Evolutionary conservation across 2,329 filamentous ascomycete species (phyloP).

Genomic region (Fusarium albosuccineum): DNA sequence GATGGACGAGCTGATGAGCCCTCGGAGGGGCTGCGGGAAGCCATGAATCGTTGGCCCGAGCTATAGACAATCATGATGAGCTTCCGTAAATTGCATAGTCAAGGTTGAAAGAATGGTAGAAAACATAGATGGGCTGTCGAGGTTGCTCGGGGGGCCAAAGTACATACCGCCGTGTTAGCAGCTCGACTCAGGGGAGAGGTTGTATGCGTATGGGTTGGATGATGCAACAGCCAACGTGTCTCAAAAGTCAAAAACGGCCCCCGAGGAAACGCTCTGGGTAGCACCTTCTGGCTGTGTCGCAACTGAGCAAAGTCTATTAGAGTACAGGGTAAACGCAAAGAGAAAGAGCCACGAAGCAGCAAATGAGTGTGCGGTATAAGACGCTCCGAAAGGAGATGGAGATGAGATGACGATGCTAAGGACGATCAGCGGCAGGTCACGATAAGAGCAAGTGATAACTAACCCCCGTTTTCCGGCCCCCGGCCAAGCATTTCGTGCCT

Average conservation of each 20-base stretch:
- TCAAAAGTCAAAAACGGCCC: constrained; percentile 35
- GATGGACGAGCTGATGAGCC: constrained; percentile 49
- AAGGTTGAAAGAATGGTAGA: neutral
- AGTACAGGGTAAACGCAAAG: neutral
- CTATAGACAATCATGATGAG: constrained; percentile 49
- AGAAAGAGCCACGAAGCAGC: neutral
- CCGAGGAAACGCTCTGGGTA: constrained; percentile 17
- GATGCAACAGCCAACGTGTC: constrained; percentile 47
- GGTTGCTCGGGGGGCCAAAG: constrained; percentile 13
- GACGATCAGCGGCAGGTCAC: constrained; percentile 1
- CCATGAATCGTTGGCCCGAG: constrained; percentile 50
- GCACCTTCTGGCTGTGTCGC: constrained; percentile 19
- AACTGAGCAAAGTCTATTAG: neutral
- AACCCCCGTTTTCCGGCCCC: constrained; percentile 14
- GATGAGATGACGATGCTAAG: constrained; percentile 25
- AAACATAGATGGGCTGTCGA: constrained; percentile 4
- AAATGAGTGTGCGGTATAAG: constrained; percentile 26
- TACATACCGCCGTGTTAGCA: constrained; percentile 38
- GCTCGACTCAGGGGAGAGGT: constrained; percentile 29
- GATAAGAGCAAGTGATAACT: constrained; percentile 32
- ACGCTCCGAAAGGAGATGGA: constrained; percentile 15
- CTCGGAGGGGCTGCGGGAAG: constrained; percentile 48
- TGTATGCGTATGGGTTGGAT: constrained; percentile 22
- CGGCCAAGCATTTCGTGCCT: constrained; percentile 12
- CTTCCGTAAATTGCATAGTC: constrained; percentile 16